phyloP scores from a whole-genome alignment of 495 filamentous ascomycete species.

The Neurospora sp. region DNA sequence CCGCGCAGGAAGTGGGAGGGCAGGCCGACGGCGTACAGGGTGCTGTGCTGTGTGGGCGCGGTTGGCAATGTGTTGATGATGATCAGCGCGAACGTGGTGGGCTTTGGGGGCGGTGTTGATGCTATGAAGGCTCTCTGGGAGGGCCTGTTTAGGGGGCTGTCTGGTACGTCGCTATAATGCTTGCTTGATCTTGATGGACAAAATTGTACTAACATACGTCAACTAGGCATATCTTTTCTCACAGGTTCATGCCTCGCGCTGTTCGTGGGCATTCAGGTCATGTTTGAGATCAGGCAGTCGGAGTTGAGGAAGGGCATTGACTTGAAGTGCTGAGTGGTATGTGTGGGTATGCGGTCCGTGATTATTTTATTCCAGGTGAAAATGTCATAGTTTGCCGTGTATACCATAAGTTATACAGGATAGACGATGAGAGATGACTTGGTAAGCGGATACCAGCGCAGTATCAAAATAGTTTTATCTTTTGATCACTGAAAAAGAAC shows the following conservation, averaged over 20 bases:
- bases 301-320: constrained; percentile 74
- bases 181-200: neutral
- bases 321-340: constrained; percentile 59
- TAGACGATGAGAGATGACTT: neutral
- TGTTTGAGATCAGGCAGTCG: constrained; percentile 88
- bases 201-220: constrained; percentile 6
- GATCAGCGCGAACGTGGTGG: constrained; percentile 90
- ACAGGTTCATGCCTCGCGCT: constrained; percentile 54
- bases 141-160: constrained; percentile 63
- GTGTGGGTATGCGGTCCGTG: neutral
- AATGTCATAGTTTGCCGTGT: neutral
- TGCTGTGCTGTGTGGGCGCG: constrained; percentile 74
- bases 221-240: constrained; percentile 60
- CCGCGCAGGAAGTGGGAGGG: constrained; percentile 58
- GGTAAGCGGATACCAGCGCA: neutral
- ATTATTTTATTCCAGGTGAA: neutral
- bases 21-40: constrained; percentile 58
- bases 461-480: neutral
- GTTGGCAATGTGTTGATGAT: constrained; percentile 88
- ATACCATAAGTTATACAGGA: neutral
- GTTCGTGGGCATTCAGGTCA: constrained; percentile 83
- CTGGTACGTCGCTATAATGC: constrained; percentile 35
- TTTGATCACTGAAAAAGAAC: neutral
- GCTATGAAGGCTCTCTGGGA: constrained; percentile 66
- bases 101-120: constrained; percentile 86